Evolutionary conservation across 2,329 filamentous ascomycete genomes (phyloP).

Genomic region (Botrytis elliptica): DNA sequence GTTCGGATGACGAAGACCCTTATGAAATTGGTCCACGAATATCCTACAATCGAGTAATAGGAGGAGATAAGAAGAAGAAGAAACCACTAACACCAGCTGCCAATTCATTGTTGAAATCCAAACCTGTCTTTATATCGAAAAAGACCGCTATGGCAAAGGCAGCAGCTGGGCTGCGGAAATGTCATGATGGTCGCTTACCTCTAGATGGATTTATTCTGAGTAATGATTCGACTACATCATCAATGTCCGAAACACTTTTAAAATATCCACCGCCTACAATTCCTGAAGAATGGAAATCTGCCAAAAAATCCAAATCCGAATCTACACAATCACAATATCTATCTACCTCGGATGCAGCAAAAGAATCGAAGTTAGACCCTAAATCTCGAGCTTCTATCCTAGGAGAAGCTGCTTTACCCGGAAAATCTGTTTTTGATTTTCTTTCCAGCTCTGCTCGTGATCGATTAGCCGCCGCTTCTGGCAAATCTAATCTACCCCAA

Average conservation of each 20-base stretch:
- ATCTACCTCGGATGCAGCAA: constrained; percentile 76
- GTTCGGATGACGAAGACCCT: constrained; percentile 91
- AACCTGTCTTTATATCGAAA: constrained; percentile 74
- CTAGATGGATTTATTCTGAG: constrained; percentile 78
- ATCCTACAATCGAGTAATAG: constrained; percentile 79
- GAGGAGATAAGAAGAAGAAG: constrained; percentile 77
- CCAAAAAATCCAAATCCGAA: constrained; percentile 46
- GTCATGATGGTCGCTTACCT: constrained; percentile 78
- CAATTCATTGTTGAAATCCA: constrained; percentile 64
- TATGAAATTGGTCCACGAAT: constrained; percentile 91
- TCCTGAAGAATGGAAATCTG: constrained; percentile 71
- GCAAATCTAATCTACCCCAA: constrained; percentile 72
- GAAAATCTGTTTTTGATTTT: constrained; percentile 95
- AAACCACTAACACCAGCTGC: constrained; percentile 56
- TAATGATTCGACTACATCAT: constrained; percentile 49
- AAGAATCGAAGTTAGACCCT: constrained; percentile 71
- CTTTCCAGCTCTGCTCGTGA: constrained; percentile 76
- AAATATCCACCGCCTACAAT: constrained; percentile 66
- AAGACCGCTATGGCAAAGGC: constrained; percentile 49
- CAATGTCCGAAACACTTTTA: constrained; percentile 43
- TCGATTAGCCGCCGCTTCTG: constrained; percentile 71
- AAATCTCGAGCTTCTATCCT: constrained; percentile 74
- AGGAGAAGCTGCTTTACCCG: constrained; percentile 77
- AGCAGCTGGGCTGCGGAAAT: constrained; percentile 59
- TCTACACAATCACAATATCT: constrained; percentile 47